Conservation (phyloP, 1,284 basidiomycete species). For the Schizophyllum commune region DNA sequence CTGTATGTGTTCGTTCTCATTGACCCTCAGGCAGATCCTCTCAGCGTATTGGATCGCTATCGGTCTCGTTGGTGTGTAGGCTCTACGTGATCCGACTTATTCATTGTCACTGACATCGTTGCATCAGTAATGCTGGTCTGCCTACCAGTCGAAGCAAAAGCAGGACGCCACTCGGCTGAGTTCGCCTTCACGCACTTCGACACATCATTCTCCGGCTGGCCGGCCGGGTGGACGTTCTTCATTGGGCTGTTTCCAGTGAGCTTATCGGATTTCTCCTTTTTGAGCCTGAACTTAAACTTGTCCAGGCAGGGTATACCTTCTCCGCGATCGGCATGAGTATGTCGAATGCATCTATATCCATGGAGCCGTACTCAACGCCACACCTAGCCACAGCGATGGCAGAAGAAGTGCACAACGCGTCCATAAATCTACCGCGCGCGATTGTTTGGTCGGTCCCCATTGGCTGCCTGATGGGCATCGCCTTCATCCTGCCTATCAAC, state of each 20-base stretch:
- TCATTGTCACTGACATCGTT: too few relatives aligned
- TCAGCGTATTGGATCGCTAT: conserved; percentile 47
- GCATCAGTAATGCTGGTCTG: conserved; percentile 37
- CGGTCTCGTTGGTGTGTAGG: conserved; percentile 45
- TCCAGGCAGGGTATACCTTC: conserved; percentile 36
- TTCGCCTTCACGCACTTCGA: conserved; percentile 44
- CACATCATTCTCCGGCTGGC: conserved; percentile 44
- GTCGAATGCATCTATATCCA: conserved; percentile 2
- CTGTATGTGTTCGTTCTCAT: neutral
- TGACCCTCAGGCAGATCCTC: conserved; percentile 26
- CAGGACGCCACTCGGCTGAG: conserved; percentile 36
- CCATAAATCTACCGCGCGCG: conserved; percentile 47
- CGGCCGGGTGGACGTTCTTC: conserved; percentile 51
- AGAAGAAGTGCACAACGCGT: conserved; percentile 56
- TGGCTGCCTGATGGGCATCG: conserved; percentile 46
- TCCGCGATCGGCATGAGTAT: conserved; percentile 47
- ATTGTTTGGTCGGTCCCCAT: conserved; percentile 59
- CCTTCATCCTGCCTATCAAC: conserved; percentile 62
- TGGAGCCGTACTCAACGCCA: neutral
- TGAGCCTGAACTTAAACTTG: neutral
- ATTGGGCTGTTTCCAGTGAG: conserved; percentile 46
- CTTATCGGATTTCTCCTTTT: neutral
- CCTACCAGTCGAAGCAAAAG: conserved; percentile 40
- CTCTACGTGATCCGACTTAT: too few relatives aligned
- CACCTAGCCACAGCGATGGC: conserved; percentile 47